Percentiles rank a stretch among this genome's conserved stretches.
Evolutionary conservation across 169 alveolate species (phyloP).

Genomic region (Plasmodium malariae): DNA sequence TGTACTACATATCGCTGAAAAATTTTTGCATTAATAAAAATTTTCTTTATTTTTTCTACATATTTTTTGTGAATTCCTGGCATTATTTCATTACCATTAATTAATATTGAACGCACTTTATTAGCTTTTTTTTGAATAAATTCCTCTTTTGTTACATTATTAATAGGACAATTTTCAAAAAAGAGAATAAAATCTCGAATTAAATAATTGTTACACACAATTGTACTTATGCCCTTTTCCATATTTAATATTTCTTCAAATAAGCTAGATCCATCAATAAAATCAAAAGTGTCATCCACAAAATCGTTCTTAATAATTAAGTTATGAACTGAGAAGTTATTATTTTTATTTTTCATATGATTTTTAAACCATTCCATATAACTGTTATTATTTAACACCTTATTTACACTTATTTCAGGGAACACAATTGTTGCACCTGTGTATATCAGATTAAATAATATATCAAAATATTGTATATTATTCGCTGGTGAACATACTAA

Average conservation of each 20-base stretch:
- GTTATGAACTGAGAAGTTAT: constrained; percentile 50
- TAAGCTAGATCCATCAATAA: constrained; percentile 54
- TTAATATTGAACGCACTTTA: constrained; percentile 2
- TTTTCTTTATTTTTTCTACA: constrained; percentile 40
- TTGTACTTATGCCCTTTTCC: constrained; percentile 1
- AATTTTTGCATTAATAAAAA: constrained; percentile 62
- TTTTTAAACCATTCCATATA: constrained; percentile 72
- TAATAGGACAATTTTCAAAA: constrained; percentile 58
- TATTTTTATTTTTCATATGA: constrained; percentile 39
- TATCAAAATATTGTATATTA: constrained; percentile 61
- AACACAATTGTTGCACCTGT: constrained; percentile 29
- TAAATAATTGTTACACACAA: constrained; percentile 63
- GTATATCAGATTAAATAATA: constrained; percentile 32
- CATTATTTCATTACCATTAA: constrained; percentile 74
- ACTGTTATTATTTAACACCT: constrained; percentile 25
- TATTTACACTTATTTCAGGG: constrained; percentile 52
- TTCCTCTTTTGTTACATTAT: constrained; percentile 41
- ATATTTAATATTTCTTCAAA: constrained; percentile 53
- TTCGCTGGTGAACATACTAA: constrained; percentile 63
- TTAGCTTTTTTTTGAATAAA: constrained; percentile 59
- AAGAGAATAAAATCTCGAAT: constrained; percentile 58
- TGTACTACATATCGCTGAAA: constrained; percentile 68
- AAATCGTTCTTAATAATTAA: constrained; percentile 46
- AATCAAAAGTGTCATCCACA: constrained; percentile 32
- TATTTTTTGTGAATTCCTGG: constrained; percentile 64